Evolutionary conservation across 2,329 filamentous ascomycete species (phyloP).

Genomic region (Pseudopithomyces maydicus): DNA sequence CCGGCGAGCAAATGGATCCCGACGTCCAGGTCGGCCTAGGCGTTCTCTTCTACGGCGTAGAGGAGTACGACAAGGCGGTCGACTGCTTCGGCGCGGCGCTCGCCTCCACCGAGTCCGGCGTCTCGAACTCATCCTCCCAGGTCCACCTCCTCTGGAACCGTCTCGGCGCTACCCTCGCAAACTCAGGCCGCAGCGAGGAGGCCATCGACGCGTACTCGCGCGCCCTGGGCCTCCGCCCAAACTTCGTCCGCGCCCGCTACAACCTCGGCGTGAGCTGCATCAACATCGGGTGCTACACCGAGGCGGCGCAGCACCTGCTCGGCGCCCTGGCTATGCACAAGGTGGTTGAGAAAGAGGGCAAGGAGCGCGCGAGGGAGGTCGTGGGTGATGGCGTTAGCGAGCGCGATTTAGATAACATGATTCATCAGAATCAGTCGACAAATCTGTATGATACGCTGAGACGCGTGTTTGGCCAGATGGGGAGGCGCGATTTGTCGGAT

Average conservation of each 20-base stretch:
- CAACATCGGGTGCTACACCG: constrained; percentile 92
- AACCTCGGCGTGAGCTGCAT: constrained; percentile 97
- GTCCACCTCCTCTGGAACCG: constrained; percentile 97
- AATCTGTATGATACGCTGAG: constrained; percentile 95
- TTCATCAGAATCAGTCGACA: constrained; percentile 93
- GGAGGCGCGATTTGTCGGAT: constrained; percentile 83
- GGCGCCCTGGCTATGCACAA: constrained; percentile 96
- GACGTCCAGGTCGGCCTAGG: constrained; percentile 97
- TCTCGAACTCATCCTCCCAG: constrained; percentile 82
- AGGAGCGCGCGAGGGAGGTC: constrained; percentile 82
- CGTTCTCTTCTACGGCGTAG: constrained; percentile 95
- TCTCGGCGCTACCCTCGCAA: constrained; percentile 92
- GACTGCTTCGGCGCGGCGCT: constrained; percentile 96
- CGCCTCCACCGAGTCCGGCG: constrained; percentile 80
- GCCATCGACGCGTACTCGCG: constrained; percentile 96
- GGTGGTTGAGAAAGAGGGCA: constrained; percentile 82
- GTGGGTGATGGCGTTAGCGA: constrained; percentile 67
- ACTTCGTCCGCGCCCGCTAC: constrained; percentile 96
- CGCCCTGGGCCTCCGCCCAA: constrained; percentile 85
- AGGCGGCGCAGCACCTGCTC: constrained; percentile 90
- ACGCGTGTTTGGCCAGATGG: constrained; percentile 97
- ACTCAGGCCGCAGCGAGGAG: constrained; percentile 90
- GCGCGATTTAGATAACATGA: constrained; percentile 80
- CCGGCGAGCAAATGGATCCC: constrained; percentile 94
- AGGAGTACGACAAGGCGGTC: constrained; percentile 97